Conservation (phyloP, 805 yeast species). For the Barnettozyma populi region DNA sequence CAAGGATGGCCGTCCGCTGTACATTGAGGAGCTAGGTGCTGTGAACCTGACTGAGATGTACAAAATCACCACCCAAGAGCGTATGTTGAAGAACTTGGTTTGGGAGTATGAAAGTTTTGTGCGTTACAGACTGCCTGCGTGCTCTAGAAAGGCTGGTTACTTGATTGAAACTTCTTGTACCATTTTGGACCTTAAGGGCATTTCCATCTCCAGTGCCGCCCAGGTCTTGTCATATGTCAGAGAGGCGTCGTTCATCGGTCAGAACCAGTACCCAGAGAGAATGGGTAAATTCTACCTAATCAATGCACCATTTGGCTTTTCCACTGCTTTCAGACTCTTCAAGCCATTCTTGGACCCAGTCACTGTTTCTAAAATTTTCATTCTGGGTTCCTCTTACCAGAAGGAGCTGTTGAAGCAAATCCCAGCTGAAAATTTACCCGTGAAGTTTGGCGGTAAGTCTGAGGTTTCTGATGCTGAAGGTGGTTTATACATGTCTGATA, state of each 20-base stretch:
- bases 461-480: constrained; percentile 60
- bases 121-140: constrained; percentile 83
- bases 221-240: constrained; percentile 83
- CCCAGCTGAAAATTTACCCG: constrained; percentile 89
- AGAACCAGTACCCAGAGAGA: constrained; percentile 96
- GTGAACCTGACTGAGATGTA: constrained; percentile 89
- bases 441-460: constrained; percentile 82
- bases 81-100: constrained; percentile 92
- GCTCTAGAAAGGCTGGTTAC: constrained; percentile 73
- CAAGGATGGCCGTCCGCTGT: constrained; percentile 94
- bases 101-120: constrained; percentile 97
- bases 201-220: constrained; percentile 76
- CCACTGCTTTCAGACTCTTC: constrained; percentile 86
- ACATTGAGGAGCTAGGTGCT: constrained; percentile 87
- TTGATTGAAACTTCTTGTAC: constrained; percentile 96
- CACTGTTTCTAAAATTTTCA: constrained; percentile 90
- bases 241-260: constrained; percentile 93
- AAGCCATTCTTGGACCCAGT: constrained; percentile 96
- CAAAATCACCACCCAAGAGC: constrained; percentile 89
- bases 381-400: constrained; percentile 73
- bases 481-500: constrained; percentile 81
- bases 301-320: constrained; percentile 96
- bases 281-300: constrained; percentile 97
- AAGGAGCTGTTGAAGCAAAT: constrained; percentile 85
- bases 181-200: constrained; percentile 90